Percentiles rank a stretch among this genome's conserved stretches.
Conservation (phyloP, 1,284 basidiomycete genomes). For the Paramarasmius palmivorus region DNA sequence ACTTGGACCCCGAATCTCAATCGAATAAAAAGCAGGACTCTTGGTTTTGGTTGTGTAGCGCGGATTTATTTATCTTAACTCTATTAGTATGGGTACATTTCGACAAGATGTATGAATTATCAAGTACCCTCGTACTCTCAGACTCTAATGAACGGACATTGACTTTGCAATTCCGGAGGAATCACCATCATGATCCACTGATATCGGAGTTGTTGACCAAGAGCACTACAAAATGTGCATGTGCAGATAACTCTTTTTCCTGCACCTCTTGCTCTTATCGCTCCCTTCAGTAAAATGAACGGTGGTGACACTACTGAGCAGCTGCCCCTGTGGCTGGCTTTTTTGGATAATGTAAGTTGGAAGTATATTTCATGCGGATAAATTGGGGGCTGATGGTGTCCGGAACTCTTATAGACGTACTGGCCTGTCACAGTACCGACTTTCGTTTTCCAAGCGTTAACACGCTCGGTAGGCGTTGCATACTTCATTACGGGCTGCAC, state of each 20-base stretch:
- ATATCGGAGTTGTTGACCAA: too few species aligned
- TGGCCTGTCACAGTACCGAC: constrained; percentile 53
- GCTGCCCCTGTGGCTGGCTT: constrained; percentile 25
- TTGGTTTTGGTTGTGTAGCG: too few species aligned
- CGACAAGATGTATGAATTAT: too few species aligned
- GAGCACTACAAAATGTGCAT: too few species aligned
- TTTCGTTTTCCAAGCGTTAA: constrained; percentile 52
- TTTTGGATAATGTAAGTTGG: constrained; percentile 34
- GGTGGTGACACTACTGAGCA: neutral
- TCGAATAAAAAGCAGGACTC: constrained; percentile 49
- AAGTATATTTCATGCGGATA: neutral
- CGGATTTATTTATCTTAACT: constrained; percentile 1
- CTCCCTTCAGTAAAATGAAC: neutral
- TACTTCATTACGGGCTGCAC: constrained; percentile 73
- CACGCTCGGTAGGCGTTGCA: constrained; percentile 64
- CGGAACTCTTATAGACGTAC: constrained; percentile 35
- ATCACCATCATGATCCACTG: too few species aligned
- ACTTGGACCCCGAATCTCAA: constrained; percentile 47
- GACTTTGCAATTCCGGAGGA: neutral
- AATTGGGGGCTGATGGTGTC: neutral
- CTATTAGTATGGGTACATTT: neutral
- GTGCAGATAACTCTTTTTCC: neutral
- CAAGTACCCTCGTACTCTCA: too few species aligned
- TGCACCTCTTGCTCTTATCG: neutral
- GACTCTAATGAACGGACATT: too few species aligned